Evolutionary conservation across 441 rosid species (phyloP).

Genomic region (Geranium incanum): DNA sequence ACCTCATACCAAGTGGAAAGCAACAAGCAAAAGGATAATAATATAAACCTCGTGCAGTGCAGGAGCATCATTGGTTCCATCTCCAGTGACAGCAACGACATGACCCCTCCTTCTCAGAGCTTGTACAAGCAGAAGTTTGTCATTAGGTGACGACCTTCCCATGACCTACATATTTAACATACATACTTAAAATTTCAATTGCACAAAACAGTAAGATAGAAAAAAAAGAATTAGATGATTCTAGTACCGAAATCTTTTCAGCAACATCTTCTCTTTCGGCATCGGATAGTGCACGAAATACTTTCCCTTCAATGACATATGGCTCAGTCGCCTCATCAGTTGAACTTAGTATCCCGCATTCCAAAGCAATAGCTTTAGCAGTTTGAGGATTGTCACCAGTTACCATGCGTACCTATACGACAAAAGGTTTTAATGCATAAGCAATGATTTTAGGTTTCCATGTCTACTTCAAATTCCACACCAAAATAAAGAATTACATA

Average conservation of each 20-base stretch:
- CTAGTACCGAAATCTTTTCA: conserved; percentile 59
- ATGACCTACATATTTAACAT: conserved; percentile 52
- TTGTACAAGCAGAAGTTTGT: conserved; percentile 92
- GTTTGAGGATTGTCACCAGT: conserved; percentile 93
- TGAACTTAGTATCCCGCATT: conserved; percentile 71
- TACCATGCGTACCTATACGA: conserved; percentile 80
- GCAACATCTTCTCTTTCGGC: conserved; percentile 52
- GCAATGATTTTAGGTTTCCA: too few species aligned
- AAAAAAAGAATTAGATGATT: conserved; percentile 3
- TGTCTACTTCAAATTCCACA: neutral
- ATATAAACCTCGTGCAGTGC: conserved; percentile 80
- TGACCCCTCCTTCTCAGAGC: conserved; percentile 68
- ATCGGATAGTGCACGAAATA: conserved; percentile 55
- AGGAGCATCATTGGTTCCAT: conserved; percentile 98
- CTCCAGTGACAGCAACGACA: conserved; percentile 95
- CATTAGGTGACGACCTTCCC: conserved; percentile 93
- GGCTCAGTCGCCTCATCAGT: conserved; percentile 58
- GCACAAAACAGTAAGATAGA: neutral
- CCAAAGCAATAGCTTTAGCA: conserved; percentile 93
- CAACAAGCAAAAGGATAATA: conserved; percentile 11
- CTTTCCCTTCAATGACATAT: conserved; percentile 72
- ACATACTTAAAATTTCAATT: neutral
- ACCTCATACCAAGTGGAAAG: neutral
- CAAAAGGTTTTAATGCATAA: neutral
- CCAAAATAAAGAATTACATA: too few species aligned